A percentile compares a stretch with the other conserved stretches of the same genome.
phyloP scores from a whole-genome alignment of 768 basidiomycete genomes.

The Krasilnikovozyma curviuscula region DNA sequence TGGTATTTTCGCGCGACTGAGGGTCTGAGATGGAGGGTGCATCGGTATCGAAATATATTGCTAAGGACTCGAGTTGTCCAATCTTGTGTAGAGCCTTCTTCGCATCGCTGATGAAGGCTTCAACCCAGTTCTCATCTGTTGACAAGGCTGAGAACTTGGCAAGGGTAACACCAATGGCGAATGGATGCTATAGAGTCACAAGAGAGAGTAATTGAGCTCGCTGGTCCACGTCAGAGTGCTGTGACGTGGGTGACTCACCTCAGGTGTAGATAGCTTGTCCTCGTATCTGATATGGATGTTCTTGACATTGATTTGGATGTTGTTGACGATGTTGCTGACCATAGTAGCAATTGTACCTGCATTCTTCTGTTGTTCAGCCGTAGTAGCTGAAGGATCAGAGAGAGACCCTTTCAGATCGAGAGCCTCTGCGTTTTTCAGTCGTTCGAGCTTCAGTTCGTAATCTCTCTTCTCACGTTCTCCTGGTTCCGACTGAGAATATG shows the following conservation, averaged over 20 bases:
- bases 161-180: constrained; percentile 75
- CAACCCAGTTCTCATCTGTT: constrained; percentile 67
- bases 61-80: constrained; percentile 28
- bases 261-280: constrained; percentile 80
- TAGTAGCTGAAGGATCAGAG: background rate
- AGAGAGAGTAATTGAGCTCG: background rate
- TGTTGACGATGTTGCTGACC: constrained; percentile 77
- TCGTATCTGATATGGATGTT: constrained; percentile 95
- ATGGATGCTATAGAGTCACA: constrained; percentile 52
- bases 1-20: constrained; percentile 53
- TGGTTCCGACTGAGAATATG: constrained; percentile 35
- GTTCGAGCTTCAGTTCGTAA: constrained; percentile 73
- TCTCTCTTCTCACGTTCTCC: constrained; percentile 67
- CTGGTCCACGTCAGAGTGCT: background rate
- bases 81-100: constrained; percentile 68
- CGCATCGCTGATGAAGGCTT: constrained; percentile 80
- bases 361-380: constrained; percentile 37
- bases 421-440: constrained; percentile 64
- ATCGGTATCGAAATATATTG: constrained; percentile 91
- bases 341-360: constrained; percentile 68
- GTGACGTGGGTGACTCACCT: too few relatives aligned
- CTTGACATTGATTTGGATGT: constrained; percentile 82
- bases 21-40: constrained; percentile 56
- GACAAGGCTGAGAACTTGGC: constrained; percentile 74
- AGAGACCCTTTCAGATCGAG: constrained; percentile 19